Evolutionary conservation across 179 eudicot species (phyloP), one percentile per base, ranked within the genome.

Genomic region (Gypsophila paniculata): DNA sequence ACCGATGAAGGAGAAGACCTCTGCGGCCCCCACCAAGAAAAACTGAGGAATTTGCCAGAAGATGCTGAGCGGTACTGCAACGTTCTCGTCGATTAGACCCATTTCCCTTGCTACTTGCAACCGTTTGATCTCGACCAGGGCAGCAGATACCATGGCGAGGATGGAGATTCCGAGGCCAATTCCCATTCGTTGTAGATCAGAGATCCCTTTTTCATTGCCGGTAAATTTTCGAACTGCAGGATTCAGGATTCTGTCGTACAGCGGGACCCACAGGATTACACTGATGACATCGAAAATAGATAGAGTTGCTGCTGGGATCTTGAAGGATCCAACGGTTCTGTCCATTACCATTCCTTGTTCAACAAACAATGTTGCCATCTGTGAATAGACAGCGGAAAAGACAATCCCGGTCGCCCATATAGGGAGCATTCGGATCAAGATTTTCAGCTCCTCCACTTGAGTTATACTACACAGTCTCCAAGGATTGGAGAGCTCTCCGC

Each of bases 381-480:
- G 88, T 23, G 79, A 68, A 76, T 82, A 82, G 10, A 82, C 84
- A 10, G 85, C 72, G 38, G 75, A 52, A 49, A 85, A 77, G 25
- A 85, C 74, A n/a, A 85, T 85, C 4, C 84, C 88, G 1, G 85
- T 69, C 15, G 85, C 85, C 85, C 85, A 82, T 2, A 84, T 80
- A 0, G 87, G 87, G 8, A 77, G 71, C 73, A 85, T 71, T 25
- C 84, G 78, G 32, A 85, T 65, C 61, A 85, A 65, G 39, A 76
- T 76, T 73, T 85, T 85, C 52, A 82, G 38, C 55, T 85, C 88
- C 72, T 85, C 88, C 15, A 85, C 75, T 72, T 80, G 84, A 2
- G 88, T 85, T 12, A 85, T 79, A 0, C 80, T 84, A 76, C 87
- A 84, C 39, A 84, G 76, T 39, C 65, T 79, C 88, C 88, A 85